Conservation (phyloP, 148 eudicot species). For the Spergularia marina region DNA sequence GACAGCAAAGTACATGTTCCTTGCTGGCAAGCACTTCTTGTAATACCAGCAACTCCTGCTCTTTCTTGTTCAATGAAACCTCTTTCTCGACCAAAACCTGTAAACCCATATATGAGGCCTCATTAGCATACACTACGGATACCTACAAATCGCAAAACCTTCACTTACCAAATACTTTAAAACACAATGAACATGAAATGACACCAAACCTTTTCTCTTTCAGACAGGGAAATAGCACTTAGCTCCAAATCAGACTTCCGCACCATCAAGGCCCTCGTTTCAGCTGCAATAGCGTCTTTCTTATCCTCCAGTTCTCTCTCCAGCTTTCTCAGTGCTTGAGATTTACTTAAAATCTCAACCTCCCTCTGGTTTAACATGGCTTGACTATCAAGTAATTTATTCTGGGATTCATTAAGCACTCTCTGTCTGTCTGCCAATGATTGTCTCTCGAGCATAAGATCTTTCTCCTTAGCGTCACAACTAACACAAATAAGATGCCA, state of each 20-base stretch:
- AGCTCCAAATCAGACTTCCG: slow-evolving; percentile 48
- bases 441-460: slow-evolving; percentile 69
- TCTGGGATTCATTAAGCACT: slow-evolving; percentile 56
- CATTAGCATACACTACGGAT: background rate
- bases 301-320: slow-evolving; percentile 67
- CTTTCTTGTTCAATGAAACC: slow-evolving; percentile 54
- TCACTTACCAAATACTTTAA: background rate
- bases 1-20: slow-evolving; percentile 57
- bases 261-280: slow-evolving; percentile 41
- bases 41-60: slow-evolving; percentile 56
- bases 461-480: slow-evolving; percentile 80
- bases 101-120: slow-evolving; percentile 9
- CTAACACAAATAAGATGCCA: slow-evolving; percentile 34
- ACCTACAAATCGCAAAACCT: background rate
- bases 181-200: background rate
- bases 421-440: slow-evolving; percentile 69
- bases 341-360: slow-evolving; percentile 51
- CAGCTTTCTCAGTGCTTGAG: slow-evolving; percentile 53
- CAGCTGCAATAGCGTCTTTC: slow-evolving; percentile 52
- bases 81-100: slow-evolving; percentile 70
- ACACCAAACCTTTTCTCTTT: slow-evolving; percentile 71
- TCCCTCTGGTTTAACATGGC: slow-evolving; percentile 81
- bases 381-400: slow-evolving; percentile 69
- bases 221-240: slow-evolving; percentile 47
- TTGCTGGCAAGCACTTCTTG: slow-evolving; percentile 57